Evolutionary conservation across 768 basidiomycete genomes (phyloP), one percentile per base, ranked within the genome.

Genomic region (Termitomyces sp.): DNA sequence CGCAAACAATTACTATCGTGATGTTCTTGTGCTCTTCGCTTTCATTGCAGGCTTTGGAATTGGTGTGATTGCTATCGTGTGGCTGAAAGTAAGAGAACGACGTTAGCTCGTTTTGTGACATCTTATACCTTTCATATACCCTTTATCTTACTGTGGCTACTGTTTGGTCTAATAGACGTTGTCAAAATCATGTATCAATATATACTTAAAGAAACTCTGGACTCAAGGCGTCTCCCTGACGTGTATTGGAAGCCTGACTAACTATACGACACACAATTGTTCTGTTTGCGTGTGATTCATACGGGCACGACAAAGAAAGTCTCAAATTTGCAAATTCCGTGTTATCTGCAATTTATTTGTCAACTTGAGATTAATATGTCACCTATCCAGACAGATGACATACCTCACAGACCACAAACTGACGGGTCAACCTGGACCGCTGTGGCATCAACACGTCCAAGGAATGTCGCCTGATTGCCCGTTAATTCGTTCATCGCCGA

Each of bases 21-120:
- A 96, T 67, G 90, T 97, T 6, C 76, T 97, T 30, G 87, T 96
- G 46, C 68, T 93, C 54, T 93, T 95, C 63, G 95, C 83, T 0
- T 97, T 88, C 69, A 89, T 95, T 57, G 87, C 83, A 1, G 93
- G 87, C 2, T 93, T 93, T 65, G 89, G 81, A 0, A 48, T 88
- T 8, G 72, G 82, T 3, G 83, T 95, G n/a, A 84, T 94, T 58
- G 79, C 76, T 13, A 75, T 88, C 24, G 93, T 97, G 2, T 92
- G 89, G 83, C 76, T 86, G 64, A 83, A 81, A 63, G 82, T 96
- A 46, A 77, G 86, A 57, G 95, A 96, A 73, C 78, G 84, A 63
- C 82, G 92, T 57, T 95, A 55, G 68, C 12, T 34, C 18, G 20
- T 18, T 20, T 50, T 27, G 6, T 46, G 12, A 33, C 5, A 13